Evolutionary conservation across 306 rosid species (phyloP).

Genomic region (Abrus pulchellus): DNA sequence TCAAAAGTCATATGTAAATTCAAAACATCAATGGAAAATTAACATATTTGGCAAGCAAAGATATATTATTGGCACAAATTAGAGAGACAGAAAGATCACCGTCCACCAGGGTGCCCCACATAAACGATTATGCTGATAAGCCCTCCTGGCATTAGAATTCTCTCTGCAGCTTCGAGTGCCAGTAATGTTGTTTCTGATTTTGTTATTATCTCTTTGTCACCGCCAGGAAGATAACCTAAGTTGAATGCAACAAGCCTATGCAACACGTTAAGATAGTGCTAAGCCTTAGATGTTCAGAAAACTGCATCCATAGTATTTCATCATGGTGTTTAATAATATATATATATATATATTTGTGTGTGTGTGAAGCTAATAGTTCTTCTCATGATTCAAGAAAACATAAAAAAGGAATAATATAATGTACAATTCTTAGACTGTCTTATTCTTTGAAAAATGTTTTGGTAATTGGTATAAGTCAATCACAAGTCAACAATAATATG

Average conservation of each 20-base stretch:
- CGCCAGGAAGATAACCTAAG: conserved; percentile 94
- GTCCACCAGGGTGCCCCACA: conserved; percentile 94
- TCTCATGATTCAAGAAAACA: not conserved
- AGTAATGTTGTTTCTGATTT: conserved; percentile 73
- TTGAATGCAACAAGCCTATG: conserved; percentile 93
- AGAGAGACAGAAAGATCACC: conserved; percentile 60
- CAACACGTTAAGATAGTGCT: conserved; percentile 42
- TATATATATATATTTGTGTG: too few species aligned
- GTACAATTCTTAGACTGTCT: too few species aligned
- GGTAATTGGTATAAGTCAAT: too few species aligned
- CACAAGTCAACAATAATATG: too few species aligned
- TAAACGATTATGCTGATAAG: conserved; percentile 89
- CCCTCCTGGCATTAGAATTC: conserved; percentile 71
- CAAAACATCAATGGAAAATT: conserved; percentile 30
- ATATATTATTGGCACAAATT: not conserved
- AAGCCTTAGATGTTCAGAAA: conserved; percentile 11
- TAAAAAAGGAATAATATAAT: not conserved
- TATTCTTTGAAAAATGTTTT: too few species aligned
- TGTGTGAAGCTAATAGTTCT: not conserved
- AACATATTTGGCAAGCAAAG: conserved; percentile 6
- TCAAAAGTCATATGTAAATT: not conserved
- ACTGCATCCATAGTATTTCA: conserved; percentile 18
- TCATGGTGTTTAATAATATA: not conserved
- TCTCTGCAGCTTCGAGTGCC: conserved; percentile 80
- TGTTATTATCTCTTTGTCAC: conserved; percentile 80